A percentile compares a stretch with the other conserved stretches of the same genome.
Conservation (phyloP, 2,329 filamentous ascomycete species). For the Apiospora arundinis region DNA sequence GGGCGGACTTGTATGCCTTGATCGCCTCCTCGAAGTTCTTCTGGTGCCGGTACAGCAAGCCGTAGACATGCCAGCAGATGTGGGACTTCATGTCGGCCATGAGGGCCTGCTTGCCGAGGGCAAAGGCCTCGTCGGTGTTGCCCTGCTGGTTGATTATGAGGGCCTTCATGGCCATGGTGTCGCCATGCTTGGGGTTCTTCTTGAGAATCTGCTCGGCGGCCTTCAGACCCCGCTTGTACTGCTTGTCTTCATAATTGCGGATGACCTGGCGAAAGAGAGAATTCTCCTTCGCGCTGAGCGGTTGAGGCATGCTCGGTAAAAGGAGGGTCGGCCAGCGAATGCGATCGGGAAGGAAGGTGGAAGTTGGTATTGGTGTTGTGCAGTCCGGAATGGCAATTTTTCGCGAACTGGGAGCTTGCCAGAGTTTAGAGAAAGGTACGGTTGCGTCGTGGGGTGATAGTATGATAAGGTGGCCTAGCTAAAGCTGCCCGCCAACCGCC, state of each 20-base stretch:
- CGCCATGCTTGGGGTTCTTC: slow-evolving; percentile 94
- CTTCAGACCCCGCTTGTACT: slow-evolving; percentile 95
- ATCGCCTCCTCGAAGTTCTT: slow-evolving; percentile 99
- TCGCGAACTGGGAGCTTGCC: slow-evolving; percentile 15
- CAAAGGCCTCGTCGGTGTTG: slow-evolving; percentile 92
- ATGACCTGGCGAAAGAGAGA: slow-evolving; percentile 95
- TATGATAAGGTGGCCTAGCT: not conserved
- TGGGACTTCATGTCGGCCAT: slow-evolving; percentile 98
- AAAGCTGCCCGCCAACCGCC: not conserved
- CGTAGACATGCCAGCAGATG: slow-evolving; percentile 99
- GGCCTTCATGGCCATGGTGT: slow-evolving; percentile 99
- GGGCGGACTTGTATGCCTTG: slow-evolving; percentile 97
- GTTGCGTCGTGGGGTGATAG: slow-evolving; percentile 17
- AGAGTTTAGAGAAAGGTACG: slow-evolving; percentile 16
- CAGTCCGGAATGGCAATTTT: slow-evolving; percentile 11
- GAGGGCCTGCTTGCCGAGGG: slow-evolving; percentile 88
- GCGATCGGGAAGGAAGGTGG: slow-evolving; percentile 23
- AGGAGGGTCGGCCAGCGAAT: slow-evolving; percentile 26
- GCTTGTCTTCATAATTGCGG: slow-evolving; percentile 96
- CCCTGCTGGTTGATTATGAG: slow-evolving; percentile 93
- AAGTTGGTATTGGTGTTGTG: not conserved
- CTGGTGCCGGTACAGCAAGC: slow-evolving; percentile 86
- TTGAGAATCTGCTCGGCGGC: slow-evolving; percentile 94
- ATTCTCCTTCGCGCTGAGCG: slow-evolving; percentile 84
- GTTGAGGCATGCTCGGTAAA: slow-evolving; percentile 67